Evolutionary conservation across 2,329 filamentous ascomycete species (phyloP).

Genomic region (Fusarium tuaranense): DNA sequence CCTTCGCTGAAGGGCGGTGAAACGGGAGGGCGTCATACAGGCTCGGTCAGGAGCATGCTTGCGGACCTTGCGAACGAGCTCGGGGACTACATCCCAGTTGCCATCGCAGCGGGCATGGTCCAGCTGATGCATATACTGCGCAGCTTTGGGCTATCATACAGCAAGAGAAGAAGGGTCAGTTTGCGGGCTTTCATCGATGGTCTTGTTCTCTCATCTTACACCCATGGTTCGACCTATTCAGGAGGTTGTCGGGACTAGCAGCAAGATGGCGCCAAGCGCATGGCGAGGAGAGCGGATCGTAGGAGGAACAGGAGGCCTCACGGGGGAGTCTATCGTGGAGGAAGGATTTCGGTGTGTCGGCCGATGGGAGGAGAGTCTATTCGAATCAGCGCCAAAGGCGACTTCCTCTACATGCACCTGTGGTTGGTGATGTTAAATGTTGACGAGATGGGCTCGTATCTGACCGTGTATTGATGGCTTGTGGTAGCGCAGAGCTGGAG

Average conservation of each 20-base stretch:
- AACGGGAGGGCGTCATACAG: conserved; percentile 68
- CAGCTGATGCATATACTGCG: conserved; percentile 83
- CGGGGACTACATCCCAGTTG: conserved; percentile 86
- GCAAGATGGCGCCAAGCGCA: conserved; percentile 37
- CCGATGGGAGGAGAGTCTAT: neutral
- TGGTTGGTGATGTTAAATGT: conserved; percentile 7
- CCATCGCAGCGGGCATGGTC: conserved; percentile 90
- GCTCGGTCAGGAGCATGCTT: conserved; percentile 90
- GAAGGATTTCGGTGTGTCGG: neutral
- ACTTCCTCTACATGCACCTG: conserved; percentile 11
- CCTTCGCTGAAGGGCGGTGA: conserved; percentile 9
- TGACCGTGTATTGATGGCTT: conserved; percentile 8
- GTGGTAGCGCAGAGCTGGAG: conserved; percentile 23
- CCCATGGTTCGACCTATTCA: conserved; percentile 51
- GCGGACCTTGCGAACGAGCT: conserved; percentile 90
- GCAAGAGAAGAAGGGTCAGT: conserved; percentile 39
- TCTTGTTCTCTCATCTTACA: conserved; percentile 45
- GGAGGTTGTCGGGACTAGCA: conserved; percentile 44
- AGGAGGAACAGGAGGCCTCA: conserved; percentile 6
- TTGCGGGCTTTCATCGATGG: conserved; percentile 9
- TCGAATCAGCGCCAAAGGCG: neutral
- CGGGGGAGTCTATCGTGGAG: neutral
- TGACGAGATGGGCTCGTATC: conserved; percentile 27
- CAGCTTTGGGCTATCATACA: conserved; percentile 73
- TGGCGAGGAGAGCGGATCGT: conserved; percentile 27